These are phyloP conservation scores for Termitomyces sp. DNA, from an alignment of 768 basidiomycete genomes.

Conservation along the genomic window DNA sequence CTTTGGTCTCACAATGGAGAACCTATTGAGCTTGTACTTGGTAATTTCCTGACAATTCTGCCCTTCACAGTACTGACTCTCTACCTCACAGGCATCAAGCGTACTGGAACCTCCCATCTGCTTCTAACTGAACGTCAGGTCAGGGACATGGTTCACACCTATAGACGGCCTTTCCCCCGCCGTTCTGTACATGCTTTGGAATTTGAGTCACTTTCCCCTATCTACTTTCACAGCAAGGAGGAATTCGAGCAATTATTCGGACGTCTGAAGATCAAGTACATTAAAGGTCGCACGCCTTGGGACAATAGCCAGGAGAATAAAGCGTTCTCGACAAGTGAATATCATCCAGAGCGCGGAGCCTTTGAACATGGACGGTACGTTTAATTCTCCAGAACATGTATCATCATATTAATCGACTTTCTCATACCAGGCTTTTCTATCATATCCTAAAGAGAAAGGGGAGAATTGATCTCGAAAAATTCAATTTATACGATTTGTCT, in stretches of 20 bases:
- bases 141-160: constrained; percentile 14
- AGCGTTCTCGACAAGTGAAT: constrained; percentile 20
- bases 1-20: constrained; percentile 18
- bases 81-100: constrained; percentile 32
- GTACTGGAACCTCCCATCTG: constrained; percentile 37
- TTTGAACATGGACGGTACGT: constrained; percentile 46
- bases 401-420: not conserved
- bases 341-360: constrained; percentile 25
- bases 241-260: constrained; percentile 33
- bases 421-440: constrained; percentile 22
- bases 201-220: constrained; percentile 44
- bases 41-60: constrained; percentile 17
- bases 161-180: constrained; percentile 9
- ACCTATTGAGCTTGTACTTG: constrained; percentile 36
- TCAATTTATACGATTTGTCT: constrained; percentile 20
- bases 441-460: constrained; percentile 19
- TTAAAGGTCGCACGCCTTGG: constrained; percentile 23
- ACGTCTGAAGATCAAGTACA: constrained; percentile 29
- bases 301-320: constrained; percentile 42
- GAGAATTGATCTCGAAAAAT: constrained; percentile 19
- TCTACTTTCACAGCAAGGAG: constrained; percentile 26
- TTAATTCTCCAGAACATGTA: not conserved
- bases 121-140: constrained; percentile 31
- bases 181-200: constrained; percentile 14
- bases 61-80: not conserved